A percentile compares a stretch with the other conserved stretches of the same genome.
Conservation (phyloP, 73 alveolate genomes). For the Paramecium biaurelia region DNA sequence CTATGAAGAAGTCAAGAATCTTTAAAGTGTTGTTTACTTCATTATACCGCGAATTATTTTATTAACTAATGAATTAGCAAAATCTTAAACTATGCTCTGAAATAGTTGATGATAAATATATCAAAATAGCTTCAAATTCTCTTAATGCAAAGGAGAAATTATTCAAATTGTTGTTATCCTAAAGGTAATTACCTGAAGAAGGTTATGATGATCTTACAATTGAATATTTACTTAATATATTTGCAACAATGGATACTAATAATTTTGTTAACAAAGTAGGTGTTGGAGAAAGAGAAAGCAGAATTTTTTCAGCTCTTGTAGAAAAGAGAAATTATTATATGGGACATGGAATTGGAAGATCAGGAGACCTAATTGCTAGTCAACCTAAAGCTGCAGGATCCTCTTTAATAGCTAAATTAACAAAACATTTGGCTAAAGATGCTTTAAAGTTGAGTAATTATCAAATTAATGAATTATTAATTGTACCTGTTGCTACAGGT, state of each 20-base stretch:
- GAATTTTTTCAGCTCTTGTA: conserved; percentile 63
- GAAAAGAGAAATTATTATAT: conserved; percentile 67
- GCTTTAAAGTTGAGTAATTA: conserved; percentile 65
- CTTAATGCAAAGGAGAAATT: conserved; percentile 53
- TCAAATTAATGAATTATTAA: conserved; percentile 67
- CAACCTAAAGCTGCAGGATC: conserved; percentile 99
- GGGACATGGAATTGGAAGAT: conserved; percentile 98
- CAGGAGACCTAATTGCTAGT: conserved; percentile 93
- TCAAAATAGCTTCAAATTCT: conserved; percentile 46
- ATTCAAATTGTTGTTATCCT: conserved; percentile 31
- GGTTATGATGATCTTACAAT: conserved; percentile 85
- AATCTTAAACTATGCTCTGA: conserved; percentile 37
- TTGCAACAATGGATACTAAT: conserved; percentile 94
- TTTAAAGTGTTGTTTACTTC: background rate
- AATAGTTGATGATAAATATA: conserved; percentile 29
- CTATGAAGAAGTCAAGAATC: background rate
- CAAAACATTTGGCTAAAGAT: conserved; percentile 59
- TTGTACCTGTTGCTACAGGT: conserved; percentile 98
- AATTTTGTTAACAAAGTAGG: conserved; percentile 90
- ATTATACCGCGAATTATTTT: background rate
- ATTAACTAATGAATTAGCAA: conserved; percentile 39
- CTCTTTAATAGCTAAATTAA: conserved; percentile 87
- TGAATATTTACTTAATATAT: conserved; percentile 71
- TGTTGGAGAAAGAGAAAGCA: conserved; percentile 98
- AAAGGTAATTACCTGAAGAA: conserved; percentile 79